Base-by-base conservation (phyloP, 495 filamentous ascomycete genomes). In the Penicillium coffeae region DNA sequence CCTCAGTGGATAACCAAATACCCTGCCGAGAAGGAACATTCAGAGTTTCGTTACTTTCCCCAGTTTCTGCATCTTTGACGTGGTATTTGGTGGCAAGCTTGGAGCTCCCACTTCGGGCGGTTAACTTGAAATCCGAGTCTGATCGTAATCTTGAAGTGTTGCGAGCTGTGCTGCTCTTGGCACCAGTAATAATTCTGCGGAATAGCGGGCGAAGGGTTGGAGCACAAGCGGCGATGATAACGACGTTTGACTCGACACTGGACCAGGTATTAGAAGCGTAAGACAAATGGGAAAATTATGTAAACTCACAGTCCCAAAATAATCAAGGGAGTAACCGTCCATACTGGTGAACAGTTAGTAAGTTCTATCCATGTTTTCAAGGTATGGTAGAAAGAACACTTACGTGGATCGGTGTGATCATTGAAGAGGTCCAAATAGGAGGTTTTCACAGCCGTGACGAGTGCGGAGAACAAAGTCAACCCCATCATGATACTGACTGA, bases 161-260 rank as follows among this genome's bases (percentile, higher is more conserved):
- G 5, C 25, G 25, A 30, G 25, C 25, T 10, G 25, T 5, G 10
- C 5, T 5, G 25, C 25, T 30, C 25, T 30, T 30, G 25, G 38
- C 15, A 7, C 38, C 16, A 12, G 38, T 40, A 16, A 40, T 40
- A 16, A 40, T 39, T 25, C 36, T 51, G 45, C 58, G 58, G 45
- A 65, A 56, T 14, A 67, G 56, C 1, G 65, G 65, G 12, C 54
- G 63, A 3, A 69, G 49, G 8, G 62, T 63, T n/a, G 65, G 65
- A 14, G 67, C 59, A 46, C 65, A 69, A 6, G 65, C 62, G 7
- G 65, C 65, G 18, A 69, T 54, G 36, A 69, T 61, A 46, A 69
- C 65, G 14, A 66, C 55, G 21, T 69, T 61, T 50, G 46, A 39
- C 42, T 58, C 59, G 21, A 54, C 50, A 15, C 52, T 55, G 38